Evolutionary conservation across 371 early-diverging fungal species (phyloP), one percentile per base, ranked within the genome.

Genomic region (Mortierella sp.): DNA sequence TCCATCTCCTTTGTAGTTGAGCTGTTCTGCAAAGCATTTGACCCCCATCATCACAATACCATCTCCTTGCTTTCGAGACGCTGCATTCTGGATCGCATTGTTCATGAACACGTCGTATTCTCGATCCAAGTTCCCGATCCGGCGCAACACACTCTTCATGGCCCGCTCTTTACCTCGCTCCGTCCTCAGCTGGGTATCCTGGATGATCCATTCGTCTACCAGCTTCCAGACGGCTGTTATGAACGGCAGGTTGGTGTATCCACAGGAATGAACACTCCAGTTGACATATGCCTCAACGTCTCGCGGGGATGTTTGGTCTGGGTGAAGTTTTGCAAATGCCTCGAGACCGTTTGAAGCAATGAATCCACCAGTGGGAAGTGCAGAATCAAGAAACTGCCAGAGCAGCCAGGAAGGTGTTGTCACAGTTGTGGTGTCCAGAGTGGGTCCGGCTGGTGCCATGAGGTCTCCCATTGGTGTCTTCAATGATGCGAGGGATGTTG

Each of bases 351-450:
- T 88, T 28, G 94, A 94, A 41, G 93, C 89, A 10, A 94, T 92
- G 66, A 94, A 94, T 0, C 94, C 94, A 24, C 96, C 95, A 0
- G 95, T 95, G 0, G 96, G 96, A 14, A 96, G 84, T 16, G 94
- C 94, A 6, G 95, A 95, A 82, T 96, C 96, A 10, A 94, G 88
- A 25, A 96, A 79, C 67, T 92, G 88, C 82, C 91, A 92, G 2
- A 93, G 85, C 4, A 93, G 81, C 94, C 93, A 95, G 37, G 74
- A 67, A 7, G 74, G 73, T 1, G 67, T 55, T 21, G 63, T 48
- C 39, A 59, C 73, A 6, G 62, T 53, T 27, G 73, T 51, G 2
- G 67, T 67, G 56, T 67, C 60, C 24, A 66, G 47, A 53, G 43
- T 52, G 0, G 62, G 56, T n/a, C n/a, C n/a, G n/a, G n/a, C n/a